Evolutionary conservation across 805 yeast species (phyloP).

Genomic region (Maudiozyma pseudohumilis): DNA sequence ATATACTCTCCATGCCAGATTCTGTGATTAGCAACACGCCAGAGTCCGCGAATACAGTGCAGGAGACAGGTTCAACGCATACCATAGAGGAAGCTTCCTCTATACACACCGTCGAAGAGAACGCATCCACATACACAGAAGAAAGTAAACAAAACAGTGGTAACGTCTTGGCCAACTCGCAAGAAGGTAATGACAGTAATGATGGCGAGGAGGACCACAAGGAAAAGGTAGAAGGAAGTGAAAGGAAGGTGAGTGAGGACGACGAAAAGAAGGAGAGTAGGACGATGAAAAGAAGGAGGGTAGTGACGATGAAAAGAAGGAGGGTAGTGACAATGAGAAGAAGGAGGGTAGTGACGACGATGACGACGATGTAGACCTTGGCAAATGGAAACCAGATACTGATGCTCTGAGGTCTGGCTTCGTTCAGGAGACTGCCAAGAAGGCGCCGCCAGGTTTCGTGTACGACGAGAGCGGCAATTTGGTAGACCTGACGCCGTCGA

Average conservation of each 20-base stretch:
- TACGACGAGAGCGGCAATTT: slow-evolving; percentile 27
- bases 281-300: not conserved
- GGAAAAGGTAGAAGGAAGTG: not conserved
- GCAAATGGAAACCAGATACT: slow-evolving; percentile 50
- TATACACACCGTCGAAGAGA: too few relatives aligned
- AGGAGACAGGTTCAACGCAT: too few relatives aligned
- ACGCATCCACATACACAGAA: too few relatives aligned
- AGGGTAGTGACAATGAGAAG: not conserved
- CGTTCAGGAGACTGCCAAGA: slow-evolving; percentile 31
- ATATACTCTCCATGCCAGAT: slow-evolving; percentile 1
- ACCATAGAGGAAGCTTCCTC: too few relatives aligned
- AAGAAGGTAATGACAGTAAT: not conserved
- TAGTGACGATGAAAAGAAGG: not conserved
- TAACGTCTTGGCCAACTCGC: not conserved
- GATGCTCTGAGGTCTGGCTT: slow-evolving; percentile 30
- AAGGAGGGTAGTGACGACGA: slow-evolving; percentile 1
- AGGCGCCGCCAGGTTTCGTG: slow-evolving; percentile 28
- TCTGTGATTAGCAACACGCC: too few relatives aligned
- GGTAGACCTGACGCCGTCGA: slow-evolving; percentile 25
- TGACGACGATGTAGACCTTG: slow-evolving; percentile 7
- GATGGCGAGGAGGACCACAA: not conserved
- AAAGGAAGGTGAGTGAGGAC: too few relatives aligned
- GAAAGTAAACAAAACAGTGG: too few relatives aligned
- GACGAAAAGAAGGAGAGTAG: not conserved
- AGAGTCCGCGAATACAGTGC: too few relatives aligned